phyloP scores from a whole-genome alignment of 2,329 filamentous ascomycete species.

The Oidium heveae region DNA sequence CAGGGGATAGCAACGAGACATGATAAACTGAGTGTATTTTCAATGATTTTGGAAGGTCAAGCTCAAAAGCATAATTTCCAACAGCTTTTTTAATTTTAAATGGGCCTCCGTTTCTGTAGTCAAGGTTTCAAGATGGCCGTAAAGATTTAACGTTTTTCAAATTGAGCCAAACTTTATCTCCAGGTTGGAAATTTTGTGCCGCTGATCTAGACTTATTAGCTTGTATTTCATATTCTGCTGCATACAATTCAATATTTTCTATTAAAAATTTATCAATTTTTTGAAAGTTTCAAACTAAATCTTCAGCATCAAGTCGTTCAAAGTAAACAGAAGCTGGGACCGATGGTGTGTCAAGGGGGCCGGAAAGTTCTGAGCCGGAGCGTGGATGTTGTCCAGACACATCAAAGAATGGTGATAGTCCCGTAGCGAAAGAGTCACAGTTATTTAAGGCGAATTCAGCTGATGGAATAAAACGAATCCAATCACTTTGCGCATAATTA shows the following conservation, averaged over 20 bases:
- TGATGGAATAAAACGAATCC: conserved; percentile 3
- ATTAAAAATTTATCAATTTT: neutral
- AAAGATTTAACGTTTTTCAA: neutral
- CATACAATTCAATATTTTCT: neutral
- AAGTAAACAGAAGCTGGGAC: neutral
- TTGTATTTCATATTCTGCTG: neutral
- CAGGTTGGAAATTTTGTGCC: neutral
- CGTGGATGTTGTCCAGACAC: conserved; percentile 2
- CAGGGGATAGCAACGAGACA: neutral
- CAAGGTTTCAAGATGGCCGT: neutral
- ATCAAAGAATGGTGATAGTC: conserved; percentile 3
- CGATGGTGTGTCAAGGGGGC: neutral
- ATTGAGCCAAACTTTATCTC: too few species aligned
- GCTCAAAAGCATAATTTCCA: neutral
- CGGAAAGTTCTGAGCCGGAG: neutral
- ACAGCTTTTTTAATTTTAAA: neutral
- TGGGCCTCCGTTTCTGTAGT: neutral
- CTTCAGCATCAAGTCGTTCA: neutral
- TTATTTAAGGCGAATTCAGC: conserved; percentile 6
- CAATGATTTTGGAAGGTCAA: neutral
- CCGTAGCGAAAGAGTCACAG: neutral
- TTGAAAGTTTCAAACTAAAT: neutral
- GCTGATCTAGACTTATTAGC: neutral
- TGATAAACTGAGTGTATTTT: neutral
- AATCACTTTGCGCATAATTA: conserved; percentile 5